Base-by-base conservation (phyloP, 345 rosid species). In the Angophora floribunda region DNA sequence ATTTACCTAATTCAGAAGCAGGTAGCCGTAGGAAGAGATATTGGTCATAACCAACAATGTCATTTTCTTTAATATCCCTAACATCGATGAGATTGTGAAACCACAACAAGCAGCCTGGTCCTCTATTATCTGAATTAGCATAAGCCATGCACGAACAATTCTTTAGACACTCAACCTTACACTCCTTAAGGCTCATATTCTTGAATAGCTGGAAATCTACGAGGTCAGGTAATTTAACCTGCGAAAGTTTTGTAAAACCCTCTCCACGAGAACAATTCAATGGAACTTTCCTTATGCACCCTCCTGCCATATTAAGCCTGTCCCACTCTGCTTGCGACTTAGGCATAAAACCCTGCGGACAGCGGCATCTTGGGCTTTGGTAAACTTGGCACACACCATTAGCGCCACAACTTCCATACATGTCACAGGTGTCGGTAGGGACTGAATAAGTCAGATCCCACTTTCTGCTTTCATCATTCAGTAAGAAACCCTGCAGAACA, bases 61-160 rank as follows among this genome's bases (percentile, higher is more conserved):
- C 7, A 21, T 47, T 10, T 12, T 16, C 61, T 6, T 7, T 14
- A 30, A 87, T 51, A 22, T 49, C 88, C 7, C 9, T 44, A 30
- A 87, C 51, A 51, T 87, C 85, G 49, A 26, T 50, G 36, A 87
- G 85, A 65, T 87, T 12, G 16, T 59, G 86, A 63, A 53, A 41
- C 93, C 93, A 91, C 41, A 92, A 36, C 61, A 91, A 89, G 87
- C 93, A 90, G 2, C 91, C 91, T 78, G 88, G 91, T 75, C 85
- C 89, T 45, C 51, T 63, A 47, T 91, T 86, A 67, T 89, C 70
- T 5, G 89, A 78, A 28, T 32, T 85, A 9, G 92, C 87, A 87
- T 90, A 93, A 86, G 93, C 94, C 9, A 22, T 87, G 47, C 94
- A 93, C 52, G 92, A 91, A 86, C 94, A 92, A 24, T 91, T 87